Percentiles rank a stretch among this genome's conserved stretches.
Evolutionary conservation across 345 rosid genomes (phyloP).

Genomic region (Pistacia integerrima): DNA sequence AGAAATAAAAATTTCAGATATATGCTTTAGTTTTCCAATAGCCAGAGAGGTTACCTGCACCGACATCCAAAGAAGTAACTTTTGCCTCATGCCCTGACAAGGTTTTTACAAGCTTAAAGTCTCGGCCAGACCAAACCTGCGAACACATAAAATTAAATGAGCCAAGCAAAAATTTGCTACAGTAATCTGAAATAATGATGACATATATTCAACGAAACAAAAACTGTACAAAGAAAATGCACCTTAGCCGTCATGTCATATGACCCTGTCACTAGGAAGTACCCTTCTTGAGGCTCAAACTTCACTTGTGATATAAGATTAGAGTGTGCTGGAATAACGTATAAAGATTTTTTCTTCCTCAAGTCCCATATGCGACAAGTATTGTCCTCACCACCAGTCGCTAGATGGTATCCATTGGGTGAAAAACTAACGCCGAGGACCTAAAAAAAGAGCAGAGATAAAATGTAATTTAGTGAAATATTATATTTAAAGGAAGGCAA

Average conservation of each 20-base stretch:
- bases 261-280: slow-evolving; percentile 84
- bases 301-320: slow-evolving; percentile 91
- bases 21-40: background rate
- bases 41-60: slow-evolving; percentile 43
- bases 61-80: slow-evolving; percentile 67
- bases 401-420: slow-evolving; percentile 95
- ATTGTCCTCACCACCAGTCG: slow-evolving; percentile 95
- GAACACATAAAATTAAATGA: slow-evolving; percentile 20
- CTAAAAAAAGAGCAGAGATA: slow-evolving; percentile 44
- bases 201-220: background rate
- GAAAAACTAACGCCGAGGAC: slow-evolving; percentile 83
- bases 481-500: slow-evolving; percentile 4
- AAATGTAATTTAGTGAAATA: slow-evolving; percentile 8
- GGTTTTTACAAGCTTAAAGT: slow-evolving; percentile 81
- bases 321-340: slow-evolving; percentile 88
- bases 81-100: slow-evolving; percentile 85
- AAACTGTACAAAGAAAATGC: slow-evolving; percentile 11
- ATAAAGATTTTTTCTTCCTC: slow-evolving; percentile 81
- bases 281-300: slow-evolving; percentile 97
- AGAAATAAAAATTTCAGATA: background rate
- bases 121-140: slow-evolving; percentile 94
- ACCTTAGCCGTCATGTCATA: slow-evolving; percentile 96
- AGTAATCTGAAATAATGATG: no score
- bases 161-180: slow-evolving; percentile 12
- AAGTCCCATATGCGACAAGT: slow-evolving; percentile 96